phyloP scores from a whole-genome alignment of 2,329 filamentous ascomycete species.

The Falciphora oryzae region DNA sequence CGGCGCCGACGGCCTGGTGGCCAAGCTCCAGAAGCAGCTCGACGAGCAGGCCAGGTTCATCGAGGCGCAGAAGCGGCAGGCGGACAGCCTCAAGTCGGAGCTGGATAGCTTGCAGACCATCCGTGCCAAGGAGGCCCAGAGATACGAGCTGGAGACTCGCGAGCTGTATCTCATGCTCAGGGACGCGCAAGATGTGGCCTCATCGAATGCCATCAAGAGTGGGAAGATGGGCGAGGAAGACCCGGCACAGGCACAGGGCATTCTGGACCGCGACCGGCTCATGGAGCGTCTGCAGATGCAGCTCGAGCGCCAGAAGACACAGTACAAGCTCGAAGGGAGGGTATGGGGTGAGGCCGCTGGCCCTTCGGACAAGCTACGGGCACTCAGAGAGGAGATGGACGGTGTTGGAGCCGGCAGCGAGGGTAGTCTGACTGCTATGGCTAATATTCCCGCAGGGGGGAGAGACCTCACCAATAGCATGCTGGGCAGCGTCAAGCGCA shows the following conservation, averaged over 20 bases:
- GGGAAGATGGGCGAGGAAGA: constrained; percentile 48
- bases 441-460: constrained; percentile 31
- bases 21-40: constrained; percentile 88
- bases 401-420: constrained; percentile 32
- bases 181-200: constrained; percentile 93
- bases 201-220: constrained; percentile 66
- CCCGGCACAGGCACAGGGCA: constrained; percentile 74
- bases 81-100: constrained; percentile 83
- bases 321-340: constrained; percentile 93
- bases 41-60: constrained; percentile 90
- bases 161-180: constrained; percentile 97
- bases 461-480: constrained; percentile 65
- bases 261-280: constrained; percentile 83
- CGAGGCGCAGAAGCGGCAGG: constrained; percentile 79
- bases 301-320: constrained; percentile 93
- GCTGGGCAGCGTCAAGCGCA: constrained; percentile 64
- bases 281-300: constrained; percentile 95
- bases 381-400: constrained; percentile 94
- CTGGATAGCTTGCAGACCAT: constrained; percentile 80
- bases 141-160: constrained; percentile 91
- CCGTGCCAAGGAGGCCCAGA: constrained; percentile 82
- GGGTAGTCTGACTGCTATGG: constrained; percentile 43
- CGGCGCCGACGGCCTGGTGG: constrained; percentile 87
- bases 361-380: constrained; percentile 86
- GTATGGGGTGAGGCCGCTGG: constrained; percentile 78